Percentiles rank a stretch among this genome's conserved stretches.
These are phyloP conservation scores for Gossypium ekmanianum DNA, from an alignment of 345 rosid genomes.

Conservation along the genomic window DNA sequence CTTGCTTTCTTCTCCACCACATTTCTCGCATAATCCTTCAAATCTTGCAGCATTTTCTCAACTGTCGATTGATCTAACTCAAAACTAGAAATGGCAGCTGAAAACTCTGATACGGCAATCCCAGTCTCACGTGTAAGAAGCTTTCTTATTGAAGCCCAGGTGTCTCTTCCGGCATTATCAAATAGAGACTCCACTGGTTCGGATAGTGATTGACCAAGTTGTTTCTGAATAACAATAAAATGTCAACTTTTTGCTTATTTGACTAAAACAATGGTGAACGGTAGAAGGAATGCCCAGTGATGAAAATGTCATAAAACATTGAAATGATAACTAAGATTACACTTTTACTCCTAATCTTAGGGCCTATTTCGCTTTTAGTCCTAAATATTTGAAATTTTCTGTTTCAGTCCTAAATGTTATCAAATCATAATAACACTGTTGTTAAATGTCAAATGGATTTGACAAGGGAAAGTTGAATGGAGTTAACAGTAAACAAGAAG, in stretches of 20 bases:
- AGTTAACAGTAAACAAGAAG: neutral
- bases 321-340: constrained; percentile 7
- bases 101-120: constrained; percentile 45
- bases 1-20: constrained; percentile 67
- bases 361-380: neutral
- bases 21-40: constrained; percentile 48
- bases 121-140: constrained; percentile 64
- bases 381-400: neutral
- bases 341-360: neutral
- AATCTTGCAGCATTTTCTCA: constrained; percentile 45
- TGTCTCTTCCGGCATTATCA: constrained; percentile 53
- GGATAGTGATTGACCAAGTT: constrained; percentile 41
- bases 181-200: constrained; percentile 55
- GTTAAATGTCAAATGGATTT: neutral
- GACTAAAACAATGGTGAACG: neutral
- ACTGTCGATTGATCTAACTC: constrained; percentile 42
- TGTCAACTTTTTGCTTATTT: constrained; percentile 10
- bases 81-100: constrained; percentile 46
- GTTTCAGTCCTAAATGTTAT: neutral
- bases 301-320: constrained; percentile 3
- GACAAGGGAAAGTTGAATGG: neutral
- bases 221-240: constrained; percentile 45
- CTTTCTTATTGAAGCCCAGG: constrained; percentile 62
- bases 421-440: neutral
- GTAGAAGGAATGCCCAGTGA: constrained; percentile 1